A percentile compares a stretch with the other conserved stretches of the same genome.
Evolutionary conservation across 352 stramenopile genomes (phyloP).

Genomic region (Phytophthora quininea): DNA sequence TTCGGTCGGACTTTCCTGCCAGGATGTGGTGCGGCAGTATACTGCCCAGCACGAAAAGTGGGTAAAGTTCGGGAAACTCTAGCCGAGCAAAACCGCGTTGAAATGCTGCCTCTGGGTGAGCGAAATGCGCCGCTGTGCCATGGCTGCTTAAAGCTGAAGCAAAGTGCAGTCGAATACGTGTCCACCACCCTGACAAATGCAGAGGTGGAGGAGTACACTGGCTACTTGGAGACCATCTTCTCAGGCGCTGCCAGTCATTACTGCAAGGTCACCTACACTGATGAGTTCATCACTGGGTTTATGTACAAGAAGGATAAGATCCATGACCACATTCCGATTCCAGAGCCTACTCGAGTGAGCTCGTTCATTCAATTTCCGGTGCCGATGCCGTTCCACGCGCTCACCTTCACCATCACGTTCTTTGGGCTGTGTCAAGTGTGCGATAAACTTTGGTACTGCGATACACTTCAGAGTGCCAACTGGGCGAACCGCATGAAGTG

Average conservation of each 20-base stretch:
- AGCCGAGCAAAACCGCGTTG: slow-evolving; percentile 78
- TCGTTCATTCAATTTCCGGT: slow-evolving; percentile 91
- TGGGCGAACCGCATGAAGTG: slow-evolving; percentile 91
- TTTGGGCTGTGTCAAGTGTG: slow-evolving; percentile 87
- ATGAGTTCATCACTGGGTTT: slow-evolving; percentile 88
- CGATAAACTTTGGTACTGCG: slow-evolving; percentile 90
- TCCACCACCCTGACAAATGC: slow-evolving; percentile 59
- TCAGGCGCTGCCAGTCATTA: slow-evolving; percentile 78
- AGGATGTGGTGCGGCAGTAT: slow-evolving; percentile 83
- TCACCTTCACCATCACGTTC: slow-evolving; percentile 88
- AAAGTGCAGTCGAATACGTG: slow-evolving; percentile 82
- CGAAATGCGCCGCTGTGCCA: slow-evolving; percentile 82
- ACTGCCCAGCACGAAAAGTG: slow-evolving; percentile 72
- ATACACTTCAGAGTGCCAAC: slow-evolving; percentile 83
- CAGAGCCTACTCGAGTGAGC: slow-evolving; percentile 82
- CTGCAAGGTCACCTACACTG: slow-evolving; percentile 85
- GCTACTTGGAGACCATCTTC: slow-evolving; percentile 88
- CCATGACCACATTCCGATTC: slow-evolving; percentile 89
- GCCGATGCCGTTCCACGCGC: slow-evolving; percentile 87
- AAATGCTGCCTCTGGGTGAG: slow-evolving; percentile 85
- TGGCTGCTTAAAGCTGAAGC: slow-evolving; percentile 82
- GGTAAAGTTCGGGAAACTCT: slow-evolving; percentile 78
- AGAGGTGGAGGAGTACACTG: slow-evolving; percentile 65
- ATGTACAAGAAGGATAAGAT: slow-evolving; percentile 93
- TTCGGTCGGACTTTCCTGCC: slow-evolving; percentile 59